These are phyloP conservation scores for Pyrenophora graminea DNA, from an alignment of 2,329 filamentous ascomycete species.

Conservation along the genomic window DNA sequence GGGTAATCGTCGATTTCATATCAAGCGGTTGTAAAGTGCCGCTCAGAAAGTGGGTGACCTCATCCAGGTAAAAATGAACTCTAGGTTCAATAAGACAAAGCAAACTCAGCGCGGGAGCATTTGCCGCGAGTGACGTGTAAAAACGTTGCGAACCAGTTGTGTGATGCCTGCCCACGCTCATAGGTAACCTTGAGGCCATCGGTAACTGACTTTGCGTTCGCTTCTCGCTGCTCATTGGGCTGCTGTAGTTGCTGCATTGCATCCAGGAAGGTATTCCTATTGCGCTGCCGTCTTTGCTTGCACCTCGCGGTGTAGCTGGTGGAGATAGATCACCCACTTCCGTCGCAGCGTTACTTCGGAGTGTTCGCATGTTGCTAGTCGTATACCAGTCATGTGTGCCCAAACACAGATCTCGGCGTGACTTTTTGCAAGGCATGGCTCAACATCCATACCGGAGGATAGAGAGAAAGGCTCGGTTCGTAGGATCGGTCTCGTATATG, in stretches of 20 bases:
- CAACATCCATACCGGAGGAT: constrained; percentile 29
- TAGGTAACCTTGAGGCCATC: constrained; percentile 16
- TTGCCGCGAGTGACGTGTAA: constrained; percentile 13
- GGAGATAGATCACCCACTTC: constrained; percentile 31
- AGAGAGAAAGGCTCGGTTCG: constrained; percentile 26
- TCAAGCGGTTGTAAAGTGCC: constrained; percentile 25
- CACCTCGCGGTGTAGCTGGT: constrained; percentile 13
- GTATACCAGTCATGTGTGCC: constrained; percentile 38
- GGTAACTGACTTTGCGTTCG: constrained; percentile 12
- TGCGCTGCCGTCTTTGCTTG: constrained; percentile 24
- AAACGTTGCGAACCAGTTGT: constrained; percentile 23
- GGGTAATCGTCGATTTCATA: constrained; percentile 31
- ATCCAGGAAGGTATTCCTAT: constrained; percentile 17
- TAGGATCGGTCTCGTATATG: constrained; percentile 42
- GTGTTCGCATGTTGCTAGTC: constrained; percentile 41
- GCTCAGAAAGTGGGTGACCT: constrained; percentile 33
- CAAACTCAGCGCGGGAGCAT: constrained; percentile 12
- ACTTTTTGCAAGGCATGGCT: constrained; percentile 35
- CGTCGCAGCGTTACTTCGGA: constrained; percentile 31
- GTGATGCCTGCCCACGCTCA: constrained; percentile 25
- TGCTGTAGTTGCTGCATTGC: constrained; percentile 15
- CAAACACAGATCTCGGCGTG: constrained; percentile 33
- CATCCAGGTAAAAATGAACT: constrained; percentile 24
- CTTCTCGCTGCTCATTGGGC: constrained; percentile 18
- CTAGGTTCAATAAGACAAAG: constrained; percentile 20